Evolutionary conservation across 371 early-diverging fungal species (phyloP).

Genomic region (Sporodiniella umbellata): DNA sequence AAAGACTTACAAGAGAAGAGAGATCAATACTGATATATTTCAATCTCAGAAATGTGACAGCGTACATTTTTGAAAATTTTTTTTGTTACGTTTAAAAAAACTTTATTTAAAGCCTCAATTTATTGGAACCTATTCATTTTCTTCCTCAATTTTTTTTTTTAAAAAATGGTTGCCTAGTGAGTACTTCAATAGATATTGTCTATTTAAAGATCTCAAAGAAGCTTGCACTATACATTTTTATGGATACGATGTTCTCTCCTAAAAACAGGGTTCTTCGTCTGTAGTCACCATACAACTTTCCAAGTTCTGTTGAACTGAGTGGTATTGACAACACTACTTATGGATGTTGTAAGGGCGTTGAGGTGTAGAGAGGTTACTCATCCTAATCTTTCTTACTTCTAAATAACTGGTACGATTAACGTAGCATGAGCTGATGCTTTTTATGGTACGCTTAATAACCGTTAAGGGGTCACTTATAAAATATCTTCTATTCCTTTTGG

Average conservation of each 20-base stretch:
- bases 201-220: not conserved
- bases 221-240: not conserved
- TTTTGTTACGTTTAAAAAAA: not conserved
- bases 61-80: not conserved
- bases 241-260: conserved; percentile 1
- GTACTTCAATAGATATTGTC: not conserved
- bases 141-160: not conserved
- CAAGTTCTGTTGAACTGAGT: not conserved
- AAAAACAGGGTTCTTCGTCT: conserved; percentile 4
- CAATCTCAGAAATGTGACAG: not conserved
- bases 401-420: not conserved
- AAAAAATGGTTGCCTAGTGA: conserved; percentile 21
- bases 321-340: not conserved
- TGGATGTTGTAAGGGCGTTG: not conserved
- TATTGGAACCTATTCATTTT: not conserved
- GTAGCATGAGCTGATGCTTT: not conserved
- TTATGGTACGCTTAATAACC: not conserved
- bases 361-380: not conserved
- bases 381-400: not conserved
- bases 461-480: too few species aligned
- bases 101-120: too few species aligned
- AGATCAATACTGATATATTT: conserved; percentile 4
- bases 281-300: not conserved
- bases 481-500: too few species aligned
- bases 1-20: conserved; percentile 47